Conservation (phyloP, 2,329 filamentous ascomycete genomes). For the Drechslerella coelobrocha region DNA sequence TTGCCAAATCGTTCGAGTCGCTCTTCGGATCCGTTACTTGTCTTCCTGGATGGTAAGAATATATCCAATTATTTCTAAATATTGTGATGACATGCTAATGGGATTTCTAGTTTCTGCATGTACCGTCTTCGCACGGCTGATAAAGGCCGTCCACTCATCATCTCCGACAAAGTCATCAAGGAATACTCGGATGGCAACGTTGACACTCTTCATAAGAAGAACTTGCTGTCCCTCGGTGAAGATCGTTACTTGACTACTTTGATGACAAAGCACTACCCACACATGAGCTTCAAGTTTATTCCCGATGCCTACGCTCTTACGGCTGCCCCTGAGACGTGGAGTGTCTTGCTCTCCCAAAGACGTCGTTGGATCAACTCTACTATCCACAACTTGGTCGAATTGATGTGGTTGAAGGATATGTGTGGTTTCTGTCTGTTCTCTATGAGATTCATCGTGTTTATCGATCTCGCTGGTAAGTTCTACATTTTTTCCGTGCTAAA, state of each 20-base stretch:
- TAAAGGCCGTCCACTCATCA: conserved; percentile 91
- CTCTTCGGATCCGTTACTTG: conserved; percentile 98
- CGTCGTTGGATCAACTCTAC: conserved; percentile 99
- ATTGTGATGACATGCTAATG: conserved; percentile 57
- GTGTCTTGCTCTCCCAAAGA: conserved; percentile 92
- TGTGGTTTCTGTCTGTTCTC: conserved; percentile 99
- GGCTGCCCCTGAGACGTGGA: conserved; percentile 92
- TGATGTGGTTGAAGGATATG: conserved; percentile 88
- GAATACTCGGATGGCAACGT: conserved; percentile 90
- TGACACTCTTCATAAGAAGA: conserved; percentile 94
- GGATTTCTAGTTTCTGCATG: conserved; percentile 84
- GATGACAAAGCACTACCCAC: conserved; percentile 97
- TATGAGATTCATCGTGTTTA: conserved; percentile 95
- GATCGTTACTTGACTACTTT: conserved; percentile 96
- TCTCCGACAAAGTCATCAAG: conserved; percentile 82
- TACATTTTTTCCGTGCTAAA: neutral
- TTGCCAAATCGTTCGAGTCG: conserved; percentile 96
- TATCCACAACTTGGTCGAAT: conserved; percentile 90
- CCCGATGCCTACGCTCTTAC: conserved; percentile 92
- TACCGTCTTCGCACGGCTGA: conserved; percentile 94
- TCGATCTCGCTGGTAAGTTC: conserved; percentile 77
- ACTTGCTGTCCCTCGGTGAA: conserved; percentile 88
- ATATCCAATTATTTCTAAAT: conserved; percentile 1
- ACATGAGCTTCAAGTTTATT: conserved; percentile 95
- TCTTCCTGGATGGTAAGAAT: conserved; percentile 93